Evolutionary conservation across 1,284 basidiomycete species (phyloP), one percentile per base, ranked within the genome.

Genomic region (Boletus sp.): DNA sequence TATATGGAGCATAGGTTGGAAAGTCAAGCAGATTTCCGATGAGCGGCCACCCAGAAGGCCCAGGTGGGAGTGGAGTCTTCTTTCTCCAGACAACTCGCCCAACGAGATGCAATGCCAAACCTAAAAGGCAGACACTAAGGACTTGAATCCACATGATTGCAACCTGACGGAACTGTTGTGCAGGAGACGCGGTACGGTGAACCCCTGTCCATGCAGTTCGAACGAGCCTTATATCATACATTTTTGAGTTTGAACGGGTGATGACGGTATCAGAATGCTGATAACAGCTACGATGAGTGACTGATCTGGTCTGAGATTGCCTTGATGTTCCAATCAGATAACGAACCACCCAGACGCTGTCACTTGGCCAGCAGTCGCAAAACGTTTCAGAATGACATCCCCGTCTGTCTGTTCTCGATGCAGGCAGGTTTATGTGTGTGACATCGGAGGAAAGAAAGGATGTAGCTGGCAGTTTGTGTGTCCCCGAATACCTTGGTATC

Each of bases 21-120:
- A 80, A 69, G 52, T 80, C 75, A 20, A 75, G 61, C 4, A 77
- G 63, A 65, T 81, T 81, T 29, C 72, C 73, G 33, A 73, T 60
- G 24, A 74, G 11, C 0, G 72, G 69, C 35, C 66, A 60, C n/a
- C 67, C 67, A 24, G 53, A 46, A 1, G 68, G 73, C 0, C 71
- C 70, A 3, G 72, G 69, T 3, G 67, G 72, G 29, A 66, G 61
- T 4, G 61, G 59, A 52, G 50, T 37, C 20, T 3, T 29, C 42
- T 22, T 43, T 12, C 20, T 43, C 42, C 42, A 22, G 20, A 43
- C 12, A 43, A 22, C 6, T 22, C 20, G 20, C 6, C 20, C 12
- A 8, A 43, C 0, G 13, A 43, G 20, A 20, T 43, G 15, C 15
- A 43, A 15, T 24, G 22, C 13, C 42, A 43, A 43, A 22, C 42